These are phyloP conservation scores for Lithospermum erythrorhizon DNA, from an alignment of 257 asterid genomes.

Conservation along the genomic window DNA sequence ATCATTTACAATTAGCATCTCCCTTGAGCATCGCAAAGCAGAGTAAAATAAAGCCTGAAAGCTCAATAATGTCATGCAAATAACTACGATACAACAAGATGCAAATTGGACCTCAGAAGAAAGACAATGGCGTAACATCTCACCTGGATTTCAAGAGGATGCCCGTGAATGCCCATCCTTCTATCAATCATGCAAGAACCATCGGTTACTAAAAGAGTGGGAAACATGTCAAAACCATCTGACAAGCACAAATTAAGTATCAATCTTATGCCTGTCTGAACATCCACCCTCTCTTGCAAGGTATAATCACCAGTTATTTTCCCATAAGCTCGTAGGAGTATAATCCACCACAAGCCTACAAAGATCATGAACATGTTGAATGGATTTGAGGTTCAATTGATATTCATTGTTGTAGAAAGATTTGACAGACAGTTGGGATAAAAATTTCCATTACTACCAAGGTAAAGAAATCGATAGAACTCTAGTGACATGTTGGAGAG, in stretches of 20 bases:
- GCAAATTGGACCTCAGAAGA: background rate
- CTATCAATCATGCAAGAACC: constrained; percentile 85
- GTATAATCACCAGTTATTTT: constrained; percentile 63
- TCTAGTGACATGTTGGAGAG: background rate
- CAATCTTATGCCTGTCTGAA: constrained; percentile 63
- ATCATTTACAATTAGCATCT: constrained; percentile 55
- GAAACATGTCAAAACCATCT: constrained; percentile 74
- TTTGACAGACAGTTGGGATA: background rate
- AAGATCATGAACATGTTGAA: constrained; percentile 3
- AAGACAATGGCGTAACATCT: constrained; percentile 1
- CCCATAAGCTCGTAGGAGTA: constrained; percentile 67
- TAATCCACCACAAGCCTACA: constrained; percentile 82
- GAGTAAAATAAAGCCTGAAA: constrained; percentile 60
- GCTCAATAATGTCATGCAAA: background rate
- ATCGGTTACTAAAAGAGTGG: constrained; percentile 70
- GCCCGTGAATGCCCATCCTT: constrained; percentile 71
- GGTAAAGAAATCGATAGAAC: background rate
- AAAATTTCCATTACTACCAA: background rate
- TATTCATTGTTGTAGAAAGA: background rate
- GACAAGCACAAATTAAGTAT: constrained; percentile 49
- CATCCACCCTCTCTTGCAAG: constrained; percentile 69
- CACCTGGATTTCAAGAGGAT: constrained; percentile 67
- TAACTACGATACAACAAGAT: background rate
- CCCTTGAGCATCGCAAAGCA: constrained; percentile 63
- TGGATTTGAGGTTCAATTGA: background rate